Evolutionary conservation across 768 basidiomycete genomes (phyloP).

Genomic region (Tulasnella sp.): DNA sequence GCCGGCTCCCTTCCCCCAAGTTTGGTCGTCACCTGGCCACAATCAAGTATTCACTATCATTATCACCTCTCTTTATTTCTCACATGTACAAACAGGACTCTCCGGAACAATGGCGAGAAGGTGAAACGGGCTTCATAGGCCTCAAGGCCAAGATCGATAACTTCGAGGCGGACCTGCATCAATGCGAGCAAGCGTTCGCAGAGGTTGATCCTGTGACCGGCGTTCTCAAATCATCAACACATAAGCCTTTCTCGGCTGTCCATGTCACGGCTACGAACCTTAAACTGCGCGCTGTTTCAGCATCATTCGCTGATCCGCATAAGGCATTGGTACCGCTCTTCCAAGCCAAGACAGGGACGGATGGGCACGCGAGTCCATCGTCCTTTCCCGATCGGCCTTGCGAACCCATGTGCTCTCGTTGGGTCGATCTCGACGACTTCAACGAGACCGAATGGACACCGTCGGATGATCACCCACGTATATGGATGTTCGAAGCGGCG

Average conservation of each 20-base stretch:
- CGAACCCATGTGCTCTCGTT: conserved; percentile 28
- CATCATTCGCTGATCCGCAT: conserved; percentile 61
- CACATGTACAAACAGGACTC: conserved; percentile 81
- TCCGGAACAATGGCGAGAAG: conserved; percentile 68
- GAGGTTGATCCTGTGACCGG: conserved; percentile 47
- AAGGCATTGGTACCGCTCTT: conserved; percentile 39
- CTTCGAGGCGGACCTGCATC: conserved; percentile 85
- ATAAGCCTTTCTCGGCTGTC: conserved; percentile 81
- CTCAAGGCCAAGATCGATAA: conserved; percentile 73
- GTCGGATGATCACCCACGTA: conserved; percentile 38
- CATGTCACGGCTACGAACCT: conserved; percentile 71
- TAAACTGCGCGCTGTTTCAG: conserved; percentile 68
- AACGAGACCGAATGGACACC: conserved; percentile 64
- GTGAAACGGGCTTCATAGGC: conserved; percentile 70
- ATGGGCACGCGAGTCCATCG: conserved; percentile 15
- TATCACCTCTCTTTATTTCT: conserved; percentile 70
- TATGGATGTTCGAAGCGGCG: conserved; percentile 64
- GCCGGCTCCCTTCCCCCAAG: conserved; percentile 66
- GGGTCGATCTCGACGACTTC: conserved; percentile 77
- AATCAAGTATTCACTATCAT: conserved; percentile 74
- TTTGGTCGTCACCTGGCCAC: conserved; percentile 82
- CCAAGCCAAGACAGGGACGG: conserved; percentile 31
- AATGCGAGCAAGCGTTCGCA: conserved; percentile 71
- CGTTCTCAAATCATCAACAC: conserved; percentile 41
- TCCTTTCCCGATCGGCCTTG: conserved; percentile 6